A percentile compares a stretch with the other conserved stretches of the same genome.
Conservation (phyloP, 192 early-diverging fungal genomes). For the Coemansia reversa region DNA sequence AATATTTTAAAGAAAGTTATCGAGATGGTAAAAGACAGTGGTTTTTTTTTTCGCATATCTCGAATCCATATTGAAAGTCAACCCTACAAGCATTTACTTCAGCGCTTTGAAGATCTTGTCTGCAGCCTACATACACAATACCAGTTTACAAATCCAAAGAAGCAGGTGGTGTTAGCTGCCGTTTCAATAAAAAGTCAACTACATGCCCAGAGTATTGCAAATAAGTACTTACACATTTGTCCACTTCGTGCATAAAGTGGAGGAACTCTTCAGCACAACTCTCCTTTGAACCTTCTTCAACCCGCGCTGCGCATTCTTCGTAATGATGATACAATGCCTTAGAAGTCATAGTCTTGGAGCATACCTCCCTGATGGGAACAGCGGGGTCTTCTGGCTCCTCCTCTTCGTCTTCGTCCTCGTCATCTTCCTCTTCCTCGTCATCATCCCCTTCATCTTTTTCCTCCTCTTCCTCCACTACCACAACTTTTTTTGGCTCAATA, state of each 20-base stretch:
- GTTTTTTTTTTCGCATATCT: not conserved
- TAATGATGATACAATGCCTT: conserved; percentile 71
- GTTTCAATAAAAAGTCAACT: conserved; percentile 1
- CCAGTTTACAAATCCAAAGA: not conserved
- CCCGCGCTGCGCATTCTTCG: conserved; percentile 74
- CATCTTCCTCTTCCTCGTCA: conserved; percentile 30
- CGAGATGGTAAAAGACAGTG: not conserved
- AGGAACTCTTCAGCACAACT: conserved; percentile 78
- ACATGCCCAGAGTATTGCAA: not conserved
- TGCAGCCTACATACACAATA: conserved; percentile 51
- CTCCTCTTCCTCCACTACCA: conserved; percentile 23
- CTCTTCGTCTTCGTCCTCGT: conserved; percentile 51
- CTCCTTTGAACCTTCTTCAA: conserved; percentile 71
- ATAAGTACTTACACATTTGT: conserved; percentile 71
- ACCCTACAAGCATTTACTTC: conserved; percentile 41
- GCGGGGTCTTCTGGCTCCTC: conserved; percentile 4
- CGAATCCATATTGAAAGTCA: not conserved
- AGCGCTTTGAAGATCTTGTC: conserved; percentile 62
- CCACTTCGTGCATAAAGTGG: conserved; percentile 80
- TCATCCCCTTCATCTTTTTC: conserved; percentile 18
- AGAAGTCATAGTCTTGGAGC: conserved; percentile 63
- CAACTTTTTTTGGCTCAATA: conserved; percentile 56
- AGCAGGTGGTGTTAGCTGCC: not conserved
- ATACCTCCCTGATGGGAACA: conserved; percentile 13
- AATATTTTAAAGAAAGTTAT: too few relatives aligned